Conservation (phyloP, 371 early-diverging fungal genomes). For the Cokeromyces recurvatus region DNA sequence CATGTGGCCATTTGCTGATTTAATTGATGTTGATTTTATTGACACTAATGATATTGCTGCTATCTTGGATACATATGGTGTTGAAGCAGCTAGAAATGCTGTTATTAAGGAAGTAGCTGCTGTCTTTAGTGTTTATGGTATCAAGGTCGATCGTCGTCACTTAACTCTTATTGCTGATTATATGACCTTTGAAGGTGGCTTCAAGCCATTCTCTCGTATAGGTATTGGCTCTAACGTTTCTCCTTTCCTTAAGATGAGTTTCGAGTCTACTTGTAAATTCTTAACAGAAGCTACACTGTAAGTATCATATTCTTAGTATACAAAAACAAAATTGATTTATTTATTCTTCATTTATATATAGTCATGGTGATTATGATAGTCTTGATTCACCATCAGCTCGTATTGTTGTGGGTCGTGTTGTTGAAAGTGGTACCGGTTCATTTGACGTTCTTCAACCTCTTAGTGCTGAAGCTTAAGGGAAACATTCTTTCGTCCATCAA, state of each 20-base stretch:
- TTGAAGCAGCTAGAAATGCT: constrained; percentile 96
- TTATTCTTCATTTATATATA: constrained; percentile 10
- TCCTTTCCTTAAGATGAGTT: constrained; percentile 97
- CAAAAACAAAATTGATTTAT: too few species aligned
- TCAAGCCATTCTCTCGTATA: constrained; percentile 95
- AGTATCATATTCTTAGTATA: constrained; percentile 14
- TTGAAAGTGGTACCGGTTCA: constrained; percentile 92
- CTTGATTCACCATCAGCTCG: constrained; percentile 89
- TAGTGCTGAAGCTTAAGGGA: constrained; percentile 17
- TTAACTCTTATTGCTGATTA: constrained; percentile 98
- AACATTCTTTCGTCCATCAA: too few species aligned
- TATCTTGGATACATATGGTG: constrained; percentile 92
- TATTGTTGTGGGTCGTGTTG: constrained; percentile 91
- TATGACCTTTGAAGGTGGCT: constrained; percentile 99
- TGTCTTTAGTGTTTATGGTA: constrained; percentile 98
- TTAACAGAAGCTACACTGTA: constrained; percentile 86
- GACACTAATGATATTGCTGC: constrained; percentile 98
- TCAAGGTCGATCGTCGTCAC: constrained; percentile 95
- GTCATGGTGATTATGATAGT: constrained; percentile 82
- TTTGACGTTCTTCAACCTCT: constrained; percentile 83
- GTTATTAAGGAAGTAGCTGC: constrained; percentile 94
- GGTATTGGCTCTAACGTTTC: constrained; percentile 89
- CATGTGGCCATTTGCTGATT: constrained; percentile 77
- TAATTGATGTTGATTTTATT: constrained; percentile 83
- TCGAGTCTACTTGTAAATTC: constrained; percentile 94